phyloP scores from a whole-genome alignment of 73 alveolate species.

The Paramecium primaurelia region DNA sequence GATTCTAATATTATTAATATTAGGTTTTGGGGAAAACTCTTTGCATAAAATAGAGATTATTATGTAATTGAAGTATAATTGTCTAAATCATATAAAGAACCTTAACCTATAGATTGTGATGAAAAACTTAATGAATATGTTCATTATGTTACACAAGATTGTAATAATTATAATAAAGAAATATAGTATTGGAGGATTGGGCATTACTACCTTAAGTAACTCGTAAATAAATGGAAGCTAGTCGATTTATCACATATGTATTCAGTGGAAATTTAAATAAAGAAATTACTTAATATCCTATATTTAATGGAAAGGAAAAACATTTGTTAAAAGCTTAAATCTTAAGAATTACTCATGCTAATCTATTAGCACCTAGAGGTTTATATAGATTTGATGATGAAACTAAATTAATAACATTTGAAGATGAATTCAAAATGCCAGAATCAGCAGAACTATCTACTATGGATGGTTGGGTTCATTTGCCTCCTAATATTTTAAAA shows the following conservation, averaged over 20 bases:
- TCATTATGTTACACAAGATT: slow-evolving; percentile 22
- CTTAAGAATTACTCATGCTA: slow-evolving; percentile 2
- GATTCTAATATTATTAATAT: not conserved
- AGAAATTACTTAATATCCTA: not conserved
- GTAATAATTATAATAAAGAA: not conserved
- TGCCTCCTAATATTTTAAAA: slow-evolving; percentile 11
- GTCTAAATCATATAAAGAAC: not conserved
- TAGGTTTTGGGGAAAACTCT: slow-evolving; percentile 27
- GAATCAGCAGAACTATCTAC: slow-evolving; percentile 12
- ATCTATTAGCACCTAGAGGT: slow-evolving; percentile 5
- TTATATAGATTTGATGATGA: slow-evolving; percentile 16
- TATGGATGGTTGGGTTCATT: slow-evolving; percentile 36
- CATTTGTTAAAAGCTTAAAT: slow-evolving; percentile 21
- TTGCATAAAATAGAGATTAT: not conserved
- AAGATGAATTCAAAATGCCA: slow-evolving; percentile 51
- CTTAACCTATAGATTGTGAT: not conserved
- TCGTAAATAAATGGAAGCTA: not conserved
- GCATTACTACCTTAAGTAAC: not conserved
- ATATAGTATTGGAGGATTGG: slow-evolving; percentile 19
- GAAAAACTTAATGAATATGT: slow-evolving; percentile 30
- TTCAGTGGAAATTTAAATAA: slow-evolving; percentile 28
- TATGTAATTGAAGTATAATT: not conserved
- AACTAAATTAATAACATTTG: not conserved
- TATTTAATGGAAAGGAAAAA: not conserved
- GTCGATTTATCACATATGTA: not conserved